These are phyloP conservation scores for Moesziomyces aphidis DNA, from an alignment of 1,284 basidiomycete species.

Conservation along the genomic window DNA sequence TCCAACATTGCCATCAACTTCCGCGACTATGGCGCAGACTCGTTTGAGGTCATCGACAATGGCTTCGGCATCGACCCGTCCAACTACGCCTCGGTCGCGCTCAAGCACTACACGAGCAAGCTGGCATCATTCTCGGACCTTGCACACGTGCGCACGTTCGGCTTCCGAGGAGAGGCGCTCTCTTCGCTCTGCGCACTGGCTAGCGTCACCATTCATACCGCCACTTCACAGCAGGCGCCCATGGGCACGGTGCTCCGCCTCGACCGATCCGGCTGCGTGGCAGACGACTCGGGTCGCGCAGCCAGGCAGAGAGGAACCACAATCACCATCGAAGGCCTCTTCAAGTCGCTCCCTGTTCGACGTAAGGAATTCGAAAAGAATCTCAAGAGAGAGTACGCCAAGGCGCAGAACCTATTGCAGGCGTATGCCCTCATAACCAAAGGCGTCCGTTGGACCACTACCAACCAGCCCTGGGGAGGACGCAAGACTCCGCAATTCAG, in stretches of 20 bases:
- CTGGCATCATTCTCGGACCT: conserved; percentile 82
- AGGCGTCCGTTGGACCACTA: conserved; percentile 81
- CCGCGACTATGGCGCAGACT: conserved; percentile 86
- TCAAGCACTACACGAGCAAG: conserved; percentile 96
- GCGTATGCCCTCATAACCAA: conserved; percentile 85
- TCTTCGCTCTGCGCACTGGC: conserved; percentile 90
- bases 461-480: conserved; percentile 78
- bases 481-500: conserved; percentile 79
- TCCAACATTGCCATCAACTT: conserved; percentile 89
- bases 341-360: conserved; percentile 86
- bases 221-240: conserved; percentile 57
- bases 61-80: conserved; percentile 83
- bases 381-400: conserved; percentile 88
- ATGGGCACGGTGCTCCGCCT: conserved; percentile 63
- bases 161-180: conserved; percentile 95
- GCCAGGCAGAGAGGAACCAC: conserved; percentile 92
- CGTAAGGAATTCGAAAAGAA: conserved; percentile 92
- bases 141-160: conserved; percentile 82
- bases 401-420: conserved; percentile 82
- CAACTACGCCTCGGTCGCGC: conserved; percentile 78
- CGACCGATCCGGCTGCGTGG: conserved; percentile 47
- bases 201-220: conserved; percentile 69
- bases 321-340: conserved; percentile 79
- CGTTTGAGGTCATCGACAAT: conserved; percentile 92
- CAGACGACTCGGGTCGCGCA: conserved; percentile 66